These are phyloP conservation scores for Colletotrichum karsti DNA, from an alignment of 2,329 filamentous ascomycete species.

Conservation along the genomic window DNA sequence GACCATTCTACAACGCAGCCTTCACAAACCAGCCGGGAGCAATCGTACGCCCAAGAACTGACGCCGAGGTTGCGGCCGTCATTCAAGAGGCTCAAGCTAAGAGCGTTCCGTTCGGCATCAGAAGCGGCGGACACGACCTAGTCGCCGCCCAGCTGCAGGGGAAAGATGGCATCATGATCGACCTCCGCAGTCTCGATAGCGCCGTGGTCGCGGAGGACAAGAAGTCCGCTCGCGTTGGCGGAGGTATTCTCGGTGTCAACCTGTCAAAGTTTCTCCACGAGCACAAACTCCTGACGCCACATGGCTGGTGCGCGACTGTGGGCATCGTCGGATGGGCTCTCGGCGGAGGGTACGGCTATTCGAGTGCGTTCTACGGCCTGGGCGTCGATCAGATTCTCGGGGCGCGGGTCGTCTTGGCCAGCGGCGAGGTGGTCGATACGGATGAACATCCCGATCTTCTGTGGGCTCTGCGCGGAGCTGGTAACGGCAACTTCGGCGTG, in stretches of 20 bases:
- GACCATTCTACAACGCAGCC: not conserved
- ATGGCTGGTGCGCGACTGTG: slow-evolving; percentile 31
- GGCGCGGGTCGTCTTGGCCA: slow-evolving; percentile 46
- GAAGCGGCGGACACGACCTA: slow-evolving; percentile 29
- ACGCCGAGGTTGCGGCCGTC: not conserved
- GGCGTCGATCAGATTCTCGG: slow-evolving; percentile 46
- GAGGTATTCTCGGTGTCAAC: slow-evolving; percentile 24
- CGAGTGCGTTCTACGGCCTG: slow-evolving; percentile 40
- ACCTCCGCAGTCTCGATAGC: slow-evolving; percentile 26
- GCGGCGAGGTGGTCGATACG: slow-evolving; percentile 46
- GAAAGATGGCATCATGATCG: slow-evolving; percentile 25
- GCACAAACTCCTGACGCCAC: slow-evolving; percentile 16
- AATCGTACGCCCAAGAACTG: slow-evolving; percentile 14
- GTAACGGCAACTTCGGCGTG: slow-evolving; percentile 45
- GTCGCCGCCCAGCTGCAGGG: not conserved
- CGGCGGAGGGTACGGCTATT: slow-evolving; percentile 43
- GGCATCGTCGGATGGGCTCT: slow-evolving; percentile 44
- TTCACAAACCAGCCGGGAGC: slow-evolving; percentile 6
- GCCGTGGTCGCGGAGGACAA: slow-evolving; percentile 19
- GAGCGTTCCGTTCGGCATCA: slow-evolving; percentile 22
- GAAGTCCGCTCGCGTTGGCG: slow-evolving; percentile 25
- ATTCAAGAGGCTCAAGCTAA: not conserved
- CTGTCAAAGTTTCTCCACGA: slow-evolving; percentile 20
- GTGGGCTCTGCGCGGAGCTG: slow-evolving; percentile 47
- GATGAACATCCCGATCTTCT: slow-evolving; percentile 41